A percentile compares a stretch with the other conserved stretches of the same genome.
Evolutionary conservation across 2,329 filamentous ascomycete genomes (phyloP).

Genomic region (Capronia americana): DNA sequence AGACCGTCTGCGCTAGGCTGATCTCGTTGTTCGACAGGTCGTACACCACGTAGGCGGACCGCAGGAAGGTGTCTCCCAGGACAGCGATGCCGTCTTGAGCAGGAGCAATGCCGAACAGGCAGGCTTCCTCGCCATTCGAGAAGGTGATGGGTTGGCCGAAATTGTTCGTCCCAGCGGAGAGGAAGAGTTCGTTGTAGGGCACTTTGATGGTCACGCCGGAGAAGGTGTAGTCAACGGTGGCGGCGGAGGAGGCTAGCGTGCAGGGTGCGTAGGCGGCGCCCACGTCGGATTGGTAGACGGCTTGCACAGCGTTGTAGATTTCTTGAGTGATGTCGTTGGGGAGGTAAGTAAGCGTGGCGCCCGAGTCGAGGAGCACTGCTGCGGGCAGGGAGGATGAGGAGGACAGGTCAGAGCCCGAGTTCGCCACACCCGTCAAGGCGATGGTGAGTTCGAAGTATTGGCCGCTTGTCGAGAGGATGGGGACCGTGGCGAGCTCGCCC

Average conservation of each 20-base stretch:
- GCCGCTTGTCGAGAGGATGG: slow-evolving; percentile 63
- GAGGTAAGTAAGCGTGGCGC: slow-evolving; percentile 71
- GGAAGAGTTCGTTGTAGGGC: slow-evolving; percentile 61
- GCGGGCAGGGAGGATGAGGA: slow-evolving; percentile 49
- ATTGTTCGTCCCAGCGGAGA: slow-evolving; percentile 54
- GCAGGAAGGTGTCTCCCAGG: slow-evolving; percentile 68
- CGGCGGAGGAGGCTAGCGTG: slow-evolving; percentile 54
- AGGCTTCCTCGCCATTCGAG: slow-evolving; percentile 47
- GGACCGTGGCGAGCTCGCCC: slow-evolving; percentile 69
- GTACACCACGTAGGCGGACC: slow-evolving; percentile 68
- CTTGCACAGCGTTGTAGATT: slow-evolving; percentile 66
- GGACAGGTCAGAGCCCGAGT: slow-evolving; percentile 40
- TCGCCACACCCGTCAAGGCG: slow-evolving; percentile 66
- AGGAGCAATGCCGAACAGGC: slow-evolving; percentile 59
- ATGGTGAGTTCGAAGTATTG: slow-evolving; percentile 70
- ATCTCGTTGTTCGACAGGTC: slow-evolving; percentile 67
- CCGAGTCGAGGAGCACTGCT: slow-evolving; percentile 73
- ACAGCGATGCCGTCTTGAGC: slow-evolving; percentile 56
- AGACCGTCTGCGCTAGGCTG: slow-evolving; percentile 65
- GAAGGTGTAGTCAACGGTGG: slow-evolving; percentile 64
- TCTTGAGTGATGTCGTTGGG: slow-evolving; percentile 58
- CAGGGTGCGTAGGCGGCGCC: slow-evolving; percentile 64
- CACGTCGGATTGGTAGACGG: slow-evolving; percentile 61
- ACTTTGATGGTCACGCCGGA: slow-evolving; percentile 62
- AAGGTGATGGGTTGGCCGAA: slow-evolving; percentile 47